Conservation (phyloP, 768 basidiomycete species). For the Calvatia gigantea region DNA sequence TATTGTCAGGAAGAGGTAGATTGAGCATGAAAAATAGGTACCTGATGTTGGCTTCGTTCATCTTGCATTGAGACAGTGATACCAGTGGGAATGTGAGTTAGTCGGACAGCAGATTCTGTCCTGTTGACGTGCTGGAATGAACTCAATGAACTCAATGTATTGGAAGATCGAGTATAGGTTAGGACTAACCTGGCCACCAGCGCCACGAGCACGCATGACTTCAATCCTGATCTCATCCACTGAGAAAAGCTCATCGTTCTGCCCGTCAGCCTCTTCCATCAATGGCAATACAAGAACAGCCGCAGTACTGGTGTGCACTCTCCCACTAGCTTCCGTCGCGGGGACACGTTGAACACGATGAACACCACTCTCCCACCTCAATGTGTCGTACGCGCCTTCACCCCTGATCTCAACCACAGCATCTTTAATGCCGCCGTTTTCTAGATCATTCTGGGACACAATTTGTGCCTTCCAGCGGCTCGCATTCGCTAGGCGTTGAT, state of each 20-base stretch:
- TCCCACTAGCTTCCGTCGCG: constrained; percentile 80
- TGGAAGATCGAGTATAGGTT: background rate
- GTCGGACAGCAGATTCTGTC: constrained; percentile 94
- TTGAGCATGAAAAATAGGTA: constrained; percentile 25
- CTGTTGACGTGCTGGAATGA: constrained; percentile 86
- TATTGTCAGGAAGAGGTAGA: background rate
- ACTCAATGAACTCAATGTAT: background rate
- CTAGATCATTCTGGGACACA: constrained; percentile 54
- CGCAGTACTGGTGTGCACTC: constrained; percentile 91
- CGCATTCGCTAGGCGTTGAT: constrained; percentile 58
- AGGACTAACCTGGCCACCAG: constrained; percentile 81
- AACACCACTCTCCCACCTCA: constrained; percentile 93
- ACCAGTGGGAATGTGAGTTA: constrained; percentile 91
- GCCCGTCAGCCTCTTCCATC: constrained; percentile 57
- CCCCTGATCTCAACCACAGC: constrained; percentile 81
- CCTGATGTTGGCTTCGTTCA: constrained; percentile 93
- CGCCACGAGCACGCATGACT: constrained; percentile 95
- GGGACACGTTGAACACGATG: constrained; percentile 96
- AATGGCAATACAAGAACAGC: constrained; percentile 85
- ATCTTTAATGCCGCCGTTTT: constrained; percentile 70
- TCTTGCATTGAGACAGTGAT: constrained; percentile 98
- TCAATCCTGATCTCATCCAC: constrained; percentile 89
- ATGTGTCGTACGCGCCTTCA: constrained; percentile 67
- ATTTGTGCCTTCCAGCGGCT: constrained; percentile 59
- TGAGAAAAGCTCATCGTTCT: constrained; percentile 63